Evolutionary conservation across 345 rosid species (phyloP).

Genomic region (Nasturtium officinale): DNA sequence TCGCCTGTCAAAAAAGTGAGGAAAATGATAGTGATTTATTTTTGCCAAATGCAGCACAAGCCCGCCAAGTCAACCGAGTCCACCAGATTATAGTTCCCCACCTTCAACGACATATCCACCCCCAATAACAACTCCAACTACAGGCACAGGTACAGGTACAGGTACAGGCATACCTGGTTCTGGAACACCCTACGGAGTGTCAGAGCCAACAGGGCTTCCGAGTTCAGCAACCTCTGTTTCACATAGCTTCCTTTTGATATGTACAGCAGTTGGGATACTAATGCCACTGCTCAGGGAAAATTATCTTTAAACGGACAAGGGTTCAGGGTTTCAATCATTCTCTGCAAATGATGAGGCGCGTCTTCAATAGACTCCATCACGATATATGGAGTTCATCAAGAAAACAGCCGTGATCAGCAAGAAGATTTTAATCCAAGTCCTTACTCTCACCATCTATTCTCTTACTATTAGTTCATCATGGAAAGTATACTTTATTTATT

Average conservation of each 20-base stretch:
- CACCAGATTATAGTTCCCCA: constrained; percentile 47
- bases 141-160: constrained; percentile 26
- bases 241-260: constrained; percentile 47
- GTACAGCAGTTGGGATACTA: constrained; percentile 48
- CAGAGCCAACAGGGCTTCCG: constrained; percentile 82
- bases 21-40: constrained; percentile 2
- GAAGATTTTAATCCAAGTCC: constrained; percentile 43
- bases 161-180: constrained; percentile 51
- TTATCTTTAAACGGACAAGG: constrained; percentile 43
- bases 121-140: constrained; percentile 45
- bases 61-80: constrained; percentile 56
- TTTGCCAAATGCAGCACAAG: constrained; percentile 56
- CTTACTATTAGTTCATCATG: constrained; percentile 48
- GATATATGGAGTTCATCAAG: constrained; percentile 26
- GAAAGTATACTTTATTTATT: constrained; percentile 47
- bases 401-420: constrained; percentile 32
- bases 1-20: constrained; percentile 26
- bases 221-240: constrained; percentile 65
- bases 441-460: constrained; percentile 43
- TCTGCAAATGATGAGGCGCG: constrained; percentile 42
- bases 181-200: constrained; percentile 60
- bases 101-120: constrained; percentile 47
- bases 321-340: constrained; percentile 40
- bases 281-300: constrained; percentile 50
- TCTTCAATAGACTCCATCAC: constrained; percentile 35